phyloP scores from a whole-genome alignment of 116 monocot species.

The Iris pallida region DNA sequence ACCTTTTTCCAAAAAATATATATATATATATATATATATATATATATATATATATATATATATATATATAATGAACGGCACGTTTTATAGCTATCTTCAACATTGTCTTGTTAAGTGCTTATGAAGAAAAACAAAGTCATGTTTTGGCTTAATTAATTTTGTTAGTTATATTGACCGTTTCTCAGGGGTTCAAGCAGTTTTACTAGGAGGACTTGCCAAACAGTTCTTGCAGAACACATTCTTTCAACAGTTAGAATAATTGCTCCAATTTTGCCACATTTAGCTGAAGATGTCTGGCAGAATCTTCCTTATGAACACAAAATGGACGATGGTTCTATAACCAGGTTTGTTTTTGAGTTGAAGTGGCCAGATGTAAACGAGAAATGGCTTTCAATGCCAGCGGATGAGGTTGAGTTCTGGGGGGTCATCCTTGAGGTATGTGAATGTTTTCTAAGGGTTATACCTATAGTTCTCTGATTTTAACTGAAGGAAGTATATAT shows the following conservation, averaged over 20 bases:
- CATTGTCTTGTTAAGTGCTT: too few relatives aligned
- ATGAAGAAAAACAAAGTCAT: too few relatives aligned
- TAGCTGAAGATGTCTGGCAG: slow-evolving; percentile 99
- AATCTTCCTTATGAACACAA: slow-evolving; percentile 74
- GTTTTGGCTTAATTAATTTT: too few relatives aligned
- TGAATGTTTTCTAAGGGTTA: neutral
- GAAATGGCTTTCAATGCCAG: slow-evolving; percentile 52
- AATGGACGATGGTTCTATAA: slow-evolving; percentile 52
- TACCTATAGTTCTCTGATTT: too few relatives aligned
- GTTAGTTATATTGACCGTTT: slow-evolving; percentile 4
- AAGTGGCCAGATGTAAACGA: slow-evolving; percentile 71
- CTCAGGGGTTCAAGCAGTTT: slow-evolving; percentile 74
- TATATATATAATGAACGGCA: too few relatives aligned
- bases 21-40: too few relatives aligned
- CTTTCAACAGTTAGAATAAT: slow-evolving; percentile 63
- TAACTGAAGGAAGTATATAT: too few relatives aligned
- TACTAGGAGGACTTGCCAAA: slow-evolving; percentile 87
- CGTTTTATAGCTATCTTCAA: too few relatives aligned
- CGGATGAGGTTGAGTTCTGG: slow-evolving; percentile 75
- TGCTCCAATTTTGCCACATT: slow-evolving; percentile 91
- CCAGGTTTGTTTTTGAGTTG: slow-evolving; percentile 74
- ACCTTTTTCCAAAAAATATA: too few relatives aligned
- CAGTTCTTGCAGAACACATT: slow-evolving; percentile 84
- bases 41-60: too few relatives aligned
- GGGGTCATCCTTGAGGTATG: slow-evolving; percentile 71